These are phyloP conservation scores for Fusarium euwallaceae DNA, from an alignment of 2,329 filamentous ascomycete species.

Conservation along the genomic window DNA sequence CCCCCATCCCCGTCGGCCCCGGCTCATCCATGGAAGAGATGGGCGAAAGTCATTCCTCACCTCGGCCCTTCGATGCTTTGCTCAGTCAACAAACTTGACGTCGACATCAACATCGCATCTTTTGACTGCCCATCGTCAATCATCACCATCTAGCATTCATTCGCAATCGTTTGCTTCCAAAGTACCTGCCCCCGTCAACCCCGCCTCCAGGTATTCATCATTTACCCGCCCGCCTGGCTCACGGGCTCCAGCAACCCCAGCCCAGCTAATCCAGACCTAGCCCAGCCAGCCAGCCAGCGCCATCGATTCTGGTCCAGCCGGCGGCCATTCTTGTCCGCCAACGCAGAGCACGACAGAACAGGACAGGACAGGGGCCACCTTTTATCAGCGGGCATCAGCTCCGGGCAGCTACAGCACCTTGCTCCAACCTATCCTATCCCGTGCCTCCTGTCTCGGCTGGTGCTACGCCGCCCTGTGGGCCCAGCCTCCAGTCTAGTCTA, in stretches of 20 bases:
- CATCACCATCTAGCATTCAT: background rate
- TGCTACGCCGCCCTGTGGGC: constrained; percentile 13
- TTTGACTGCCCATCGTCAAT: background rate
- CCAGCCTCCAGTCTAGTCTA: constrained; percentile 24
- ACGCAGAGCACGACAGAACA: constrained; percentile 8
- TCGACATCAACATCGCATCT: constrained; percentile 13
- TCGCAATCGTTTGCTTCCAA: background rate
- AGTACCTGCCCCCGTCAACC: constrained; percentile 16
- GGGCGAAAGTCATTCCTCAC: constrained; percentile 9
- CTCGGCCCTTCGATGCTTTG: constrained; percentile 25
- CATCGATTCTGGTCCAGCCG: background rate
- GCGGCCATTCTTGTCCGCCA: constrained; percentile 8
- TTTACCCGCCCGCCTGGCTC: constrained; percentile 41
- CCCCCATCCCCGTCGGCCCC: constrained; percentile 1
- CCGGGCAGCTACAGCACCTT: background rate
- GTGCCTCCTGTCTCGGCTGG: constrained; percentile 12
- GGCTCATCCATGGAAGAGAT: background rate
- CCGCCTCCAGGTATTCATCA: constrained; percentile 26
- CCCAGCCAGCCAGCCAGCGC: constrained; percentile 10
- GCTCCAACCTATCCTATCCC: background rate
- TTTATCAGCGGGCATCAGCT: constrained; percentile 9
- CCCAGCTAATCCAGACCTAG: constrained; percentile 18
- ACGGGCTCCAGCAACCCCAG: constrained; percentile 30
- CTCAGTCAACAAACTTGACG: background rate
- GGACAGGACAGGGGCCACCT: constrained; percentile 14